These are phyloP conservation scores for Solanum acaule DNA, from an alignment of 257 asterid species.

Conservation along the genomic window DNA sequence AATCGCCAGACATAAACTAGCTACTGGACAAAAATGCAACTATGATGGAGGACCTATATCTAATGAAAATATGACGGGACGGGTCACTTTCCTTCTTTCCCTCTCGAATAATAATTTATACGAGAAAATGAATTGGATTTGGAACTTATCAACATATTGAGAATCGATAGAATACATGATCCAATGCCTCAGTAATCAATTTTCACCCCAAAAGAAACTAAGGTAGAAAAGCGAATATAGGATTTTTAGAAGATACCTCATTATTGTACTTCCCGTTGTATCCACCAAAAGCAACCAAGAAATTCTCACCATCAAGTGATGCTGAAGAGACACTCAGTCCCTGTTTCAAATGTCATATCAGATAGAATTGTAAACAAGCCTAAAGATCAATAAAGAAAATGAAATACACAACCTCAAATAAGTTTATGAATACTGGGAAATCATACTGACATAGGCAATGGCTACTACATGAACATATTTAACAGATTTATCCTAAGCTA, in stretches of 20 bases:
- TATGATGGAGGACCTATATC: background rate
- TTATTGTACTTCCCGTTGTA: constrained; percentile 88
- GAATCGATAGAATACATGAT: background rate
- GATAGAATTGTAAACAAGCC: background rate
- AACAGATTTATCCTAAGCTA: background rate
- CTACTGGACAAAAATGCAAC: background rate
- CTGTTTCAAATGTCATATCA: constrained; percentile 28
- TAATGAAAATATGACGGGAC: background rate
- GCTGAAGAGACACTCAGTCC: constrained; percentile 80
- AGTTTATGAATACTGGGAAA: background rate
- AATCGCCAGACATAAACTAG: background rate
- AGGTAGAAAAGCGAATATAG: background rate
- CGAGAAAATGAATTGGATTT: background rate
- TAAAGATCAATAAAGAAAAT: background rate
- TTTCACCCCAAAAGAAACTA: background rate
- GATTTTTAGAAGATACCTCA: constrained; percentile 47
- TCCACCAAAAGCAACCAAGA: constrained; percentile 88
- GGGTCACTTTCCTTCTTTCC: background rate
- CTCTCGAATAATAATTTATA: background rate
- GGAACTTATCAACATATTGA: background rate
- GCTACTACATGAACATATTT: background rate
- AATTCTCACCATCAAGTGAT: constrained; percentile 51
- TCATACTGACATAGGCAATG: background rate
- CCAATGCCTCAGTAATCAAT: background rate
- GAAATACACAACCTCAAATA: background rate